A percentile compares a stretch with the other conserved stretches of the same genome.
These are phyloP conservation scores for Rheum nobile DNA, from an alignment of 148 eudicot genomes.

Conservation along the genomic window DNA sequence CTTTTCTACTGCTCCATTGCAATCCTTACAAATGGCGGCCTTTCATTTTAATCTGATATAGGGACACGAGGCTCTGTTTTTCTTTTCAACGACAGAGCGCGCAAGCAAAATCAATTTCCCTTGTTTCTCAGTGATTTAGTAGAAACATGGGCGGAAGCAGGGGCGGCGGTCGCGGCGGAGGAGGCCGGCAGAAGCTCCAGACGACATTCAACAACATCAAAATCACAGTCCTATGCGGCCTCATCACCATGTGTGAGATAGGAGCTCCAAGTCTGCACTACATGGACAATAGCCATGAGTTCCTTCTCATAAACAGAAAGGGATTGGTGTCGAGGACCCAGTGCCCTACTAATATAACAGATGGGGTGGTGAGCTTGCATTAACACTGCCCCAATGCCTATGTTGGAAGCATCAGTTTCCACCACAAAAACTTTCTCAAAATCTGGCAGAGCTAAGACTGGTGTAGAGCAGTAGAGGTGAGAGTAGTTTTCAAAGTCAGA, in stretches of 20 bases:
- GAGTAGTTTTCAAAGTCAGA: too few relatives aligned
- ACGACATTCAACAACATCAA: conserved; percentile 65
- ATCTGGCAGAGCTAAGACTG: too few relatives aligned
- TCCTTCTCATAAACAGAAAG: too few relatives aligned
- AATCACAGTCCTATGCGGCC: conserved; percentile 72
- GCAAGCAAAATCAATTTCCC: neutral
- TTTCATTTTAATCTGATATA: neutral
- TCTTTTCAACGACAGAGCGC: neutral
- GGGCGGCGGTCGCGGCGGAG: neutral
- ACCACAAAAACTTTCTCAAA: too few relatives aligned
- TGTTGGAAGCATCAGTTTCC: too few relatives aligned
- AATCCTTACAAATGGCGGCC: neutral
- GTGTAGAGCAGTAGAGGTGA: too few relatives aligned
- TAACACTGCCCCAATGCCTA: too few relatives aligned
- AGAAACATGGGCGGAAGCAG: neutral
- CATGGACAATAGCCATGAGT: too few relatives aligned
- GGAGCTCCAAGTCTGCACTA: too few relatives aligned
- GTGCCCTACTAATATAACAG: too few relatives aligned
- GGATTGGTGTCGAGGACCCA: too few relatives aligned
- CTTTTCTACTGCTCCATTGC: neutral
- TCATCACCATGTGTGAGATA: conserved; percentile 84
- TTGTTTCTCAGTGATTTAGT: neutral
- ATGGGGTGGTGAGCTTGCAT: too few relatives aligned
- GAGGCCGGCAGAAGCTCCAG: conserved; percentile 13
- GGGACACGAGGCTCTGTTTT: neutral